These are phyloP conservation scores for Lachnellula cervina DNA, from an alignment of 2,329 filamentous ascomycete species.

Conservation along the genomic window DNA sequence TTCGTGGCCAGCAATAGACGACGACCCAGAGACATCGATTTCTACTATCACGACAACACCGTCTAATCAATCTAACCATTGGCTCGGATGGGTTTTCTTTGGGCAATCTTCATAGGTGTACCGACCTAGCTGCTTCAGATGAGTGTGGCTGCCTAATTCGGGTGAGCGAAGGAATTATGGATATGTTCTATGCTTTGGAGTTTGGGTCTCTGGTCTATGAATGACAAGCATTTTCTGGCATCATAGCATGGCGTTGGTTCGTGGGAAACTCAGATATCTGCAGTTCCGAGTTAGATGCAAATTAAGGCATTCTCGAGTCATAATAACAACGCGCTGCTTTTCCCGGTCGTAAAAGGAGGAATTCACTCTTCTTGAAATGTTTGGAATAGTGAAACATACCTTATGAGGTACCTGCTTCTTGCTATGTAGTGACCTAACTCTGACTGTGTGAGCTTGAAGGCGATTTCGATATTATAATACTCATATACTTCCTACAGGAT, in stretches of 20 bases:
- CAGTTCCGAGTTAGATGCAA: neutral
- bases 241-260: slow-evolving; percentile 4
- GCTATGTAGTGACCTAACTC: too few relatives aligned
- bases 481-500: slow-evolving; percentile 30
- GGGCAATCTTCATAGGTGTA: neutral
- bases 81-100: neutral
- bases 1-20: slow-evolving; percentile 78
- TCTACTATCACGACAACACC: slow-evolving; percentile 87
- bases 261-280: neutral
- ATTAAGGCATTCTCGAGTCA: neutral
- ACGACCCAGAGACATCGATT: slow-evolving; percentile 83
- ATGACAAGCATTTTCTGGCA: neutral
- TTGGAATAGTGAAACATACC: too few relatives aligned
- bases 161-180: neutral
- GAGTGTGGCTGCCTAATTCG: too few relatives aligned
- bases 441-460: too few relatives aligned
- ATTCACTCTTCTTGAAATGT: too few relatives aligned
- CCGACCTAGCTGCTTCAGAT: too few relatives aligned
- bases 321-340: too few relatives aligned
- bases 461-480: too few relatives aligned
- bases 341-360: too few relatives aligned
- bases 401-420: too few relatives aligned
- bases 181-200: neutral
- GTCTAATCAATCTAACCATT: slow-evolving; percentile 42
- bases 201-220: neutral